Conservation (phyloP, 495 filamentous ascomycete genomes). For the Tuber microsphaerosporum region DNA sequence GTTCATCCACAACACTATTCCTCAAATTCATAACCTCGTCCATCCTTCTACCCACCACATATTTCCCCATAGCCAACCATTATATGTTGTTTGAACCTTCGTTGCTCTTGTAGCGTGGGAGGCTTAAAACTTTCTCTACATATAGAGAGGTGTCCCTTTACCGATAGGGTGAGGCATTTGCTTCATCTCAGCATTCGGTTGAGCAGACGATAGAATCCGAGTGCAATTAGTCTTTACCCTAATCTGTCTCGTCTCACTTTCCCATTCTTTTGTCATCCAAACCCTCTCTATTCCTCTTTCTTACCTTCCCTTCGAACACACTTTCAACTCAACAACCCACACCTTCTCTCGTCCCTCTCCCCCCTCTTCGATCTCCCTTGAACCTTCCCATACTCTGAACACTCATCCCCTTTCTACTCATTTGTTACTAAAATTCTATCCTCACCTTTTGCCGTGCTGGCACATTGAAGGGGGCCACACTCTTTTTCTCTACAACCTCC, state of each 20-base stretch:
- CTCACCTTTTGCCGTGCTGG: neutral
- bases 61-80: constrained; percentile 10
- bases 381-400: neutral
- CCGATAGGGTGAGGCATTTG: constrained; percentile 4
- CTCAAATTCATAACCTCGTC: neutral
- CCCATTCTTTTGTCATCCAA: constrained; percentile 2
- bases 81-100: constrained; percentile 18
- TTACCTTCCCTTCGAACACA: neutral
- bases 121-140: constrained; percentile 1
- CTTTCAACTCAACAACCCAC: neutral
- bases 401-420: neutral
- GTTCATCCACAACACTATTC: constrained; percentile 15
- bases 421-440: constrained; percentile 3
- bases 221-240: neutral
- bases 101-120: constrained; percentile 2
- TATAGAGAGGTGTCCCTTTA: neutral
- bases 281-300: neutral
- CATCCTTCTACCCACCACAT: constrained; percentile 10
- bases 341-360: neutral
- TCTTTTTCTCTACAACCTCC: neutral
- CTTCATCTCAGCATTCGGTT: neutral
- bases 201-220: neutral
- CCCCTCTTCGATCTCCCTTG: neutral
- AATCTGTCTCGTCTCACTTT: neutral
- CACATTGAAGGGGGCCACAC: neutral